Evolutionary conservation across 2,329 filamentous ascomycete genomes (phyloP).

Genomic region (Fusarium xyrophilum): DNA sequence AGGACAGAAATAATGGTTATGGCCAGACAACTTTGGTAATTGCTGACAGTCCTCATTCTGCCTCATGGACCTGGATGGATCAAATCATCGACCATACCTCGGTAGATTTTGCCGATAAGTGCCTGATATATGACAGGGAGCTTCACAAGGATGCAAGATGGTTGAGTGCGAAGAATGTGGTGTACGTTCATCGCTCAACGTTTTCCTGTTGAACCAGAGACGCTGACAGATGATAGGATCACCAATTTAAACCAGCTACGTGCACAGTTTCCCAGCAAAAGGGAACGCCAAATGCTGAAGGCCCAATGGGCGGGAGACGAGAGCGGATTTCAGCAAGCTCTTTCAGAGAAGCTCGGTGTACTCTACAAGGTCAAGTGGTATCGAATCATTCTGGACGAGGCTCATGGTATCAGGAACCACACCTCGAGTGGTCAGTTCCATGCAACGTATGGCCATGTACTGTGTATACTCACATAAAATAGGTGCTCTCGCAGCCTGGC

Average conservation of each 20-base stretch:
- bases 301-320: not conserved
- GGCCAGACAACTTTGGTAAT: slow-evolving; percentile 48
- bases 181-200: too few species aligned
- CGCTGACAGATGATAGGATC: too few species aligned
- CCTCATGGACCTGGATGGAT: not conserved
- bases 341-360: slow-evolving; percentile 49
- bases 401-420: slow-evolving; percentile 62
- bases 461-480: not conserved
- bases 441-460: accelerated
- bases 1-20: slow-evolving; percentile 45
- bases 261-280: slow-evolving; percentile 15
- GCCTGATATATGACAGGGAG: not conserved
- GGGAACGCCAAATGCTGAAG: not conserved
- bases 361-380: slow-evolving; percentile 52
- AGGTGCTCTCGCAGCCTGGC: slow-evolving; percentile 37
- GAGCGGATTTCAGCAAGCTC: slow-evolving; percentile 38
- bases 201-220: too few species aligned
- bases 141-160: accelerated
- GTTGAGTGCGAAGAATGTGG: not conserved
- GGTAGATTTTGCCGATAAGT: accelerated
- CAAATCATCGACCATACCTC: not conserved
- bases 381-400: slow-evolving; percentile 64
- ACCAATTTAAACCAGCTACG: not conserved
- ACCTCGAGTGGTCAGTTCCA: slow-evolving; percentile 35
- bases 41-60: not conserved